Evolutionary conservation across 768 basidiomycete genomes (phyloP), one percentile per base, ranked within the genome.

Genomic region (Leccinum imitatum): DNA sequence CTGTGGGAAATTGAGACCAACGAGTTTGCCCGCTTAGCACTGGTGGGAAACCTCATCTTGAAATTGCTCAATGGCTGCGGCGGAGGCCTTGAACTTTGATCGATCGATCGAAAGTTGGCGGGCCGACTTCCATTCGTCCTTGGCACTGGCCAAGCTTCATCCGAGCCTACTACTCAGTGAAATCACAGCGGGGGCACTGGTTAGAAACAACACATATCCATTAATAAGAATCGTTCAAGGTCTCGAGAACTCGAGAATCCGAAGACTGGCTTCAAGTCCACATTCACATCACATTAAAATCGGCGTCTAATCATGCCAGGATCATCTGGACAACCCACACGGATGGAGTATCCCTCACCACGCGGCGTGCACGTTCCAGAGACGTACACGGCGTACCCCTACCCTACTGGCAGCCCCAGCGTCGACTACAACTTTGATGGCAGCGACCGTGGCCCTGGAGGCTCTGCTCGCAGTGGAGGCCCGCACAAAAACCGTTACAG

Each of bases 281-380:
- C 39, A 17, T 9, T 41, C 39, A 11, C 7, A 25, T 25, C 25
- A 25, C 25, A 25, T 25, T 25, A 25, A 25, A 25, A 25, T 25
- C 25, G 25, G 25, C 25, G 25, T 25, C 25, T 25, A 25, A 25
- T 25, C 25, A 25, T 25, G 25, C 25, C 25, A 44, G 44, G 19
- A 46, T 46, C 44, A 19, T 46, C 44, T 19, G 44, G 44, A 19
- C 44, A 46, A 46, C 44, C 44, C 44, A 46, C 44, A 11, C 51
- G 51, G 51, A 59, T 59, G 57, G 63, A 53, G 35, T 70, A 55
- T 60, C 56, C 65, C n/a, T 71, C 66, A 3, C 66, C 69, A 54
- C 70, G 58, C 48, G 70, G 64, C 30, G 59, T 61, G 2, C 70
- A 66, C 57, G 66, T 70, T 55, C 41, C 65, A 53, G 68, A 69